A percentile compares a stretch with the other conserved stretches of the same genome.
These are phyloP conservation scores for Elongisporangium undulatum DNA, from an alignment of 352 stramenopile species.

Conservation along the genomic window DNA sequence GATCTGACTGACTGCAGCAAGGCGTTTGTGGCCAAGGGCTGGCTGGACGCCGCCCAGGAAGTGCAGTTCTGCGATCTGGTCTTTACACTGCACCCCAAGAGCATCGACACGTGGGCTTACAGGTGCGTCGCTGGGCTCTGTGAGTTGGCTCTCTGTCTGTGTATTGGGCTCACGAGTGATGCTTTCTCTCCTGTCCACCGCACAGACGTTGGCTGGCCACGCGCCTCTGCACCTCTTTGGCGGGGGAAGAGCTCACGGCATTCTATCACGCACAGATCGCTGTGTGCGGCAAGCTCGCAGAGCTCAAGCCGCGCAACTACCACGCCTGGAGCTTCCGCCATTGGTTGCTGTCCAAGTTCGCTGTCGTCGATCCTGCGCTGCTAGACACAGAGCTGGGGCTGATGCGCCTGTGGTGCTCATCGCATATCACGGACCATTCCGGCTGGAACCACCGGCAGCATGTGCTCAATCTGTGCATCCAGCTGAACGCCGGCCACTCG, in stretches of 20 bases:
- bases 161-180: not conserved
- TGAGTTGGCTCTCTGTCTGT: not conserved
- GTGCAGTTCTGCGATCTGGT: constrained; percentile 68
- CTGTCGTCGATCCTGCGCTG: constrained; percentile 3
- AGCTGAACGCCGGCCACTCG: constrained; percentile 3
- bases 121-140: constrained; percentile 22
- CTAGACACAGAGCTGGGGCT: constrained; percentile 34
- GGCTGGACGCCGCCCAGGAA: constrained; percentile 35
- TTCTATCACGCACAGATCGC: constrained; percentile 55
- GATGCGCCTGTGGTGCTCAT: constrained; percentile 59
- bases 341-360: constrained; percentile 54
- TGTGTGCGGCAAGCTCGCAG: constrained; percentile 43
- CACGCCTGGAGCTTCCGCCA: constrained; percentile 84
- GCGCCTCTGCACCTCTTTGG: constrained; percentile 17
- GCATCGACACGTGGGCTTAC: constrained; percentile 85
- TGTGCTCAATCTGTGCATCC: constrained; percentile 27
- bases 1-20: constrained; percentile 31
- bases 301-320: constrained; percentile 75
- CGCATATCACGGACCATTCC: constrained; percentile 71
- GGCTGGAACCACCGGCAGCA: constrained; percentile 80
- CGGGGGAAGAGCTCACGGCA: constrained; percentile 10
- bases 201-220: constrained; percentile 49
- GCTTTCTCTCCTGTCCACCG: constrained; percentile 1
- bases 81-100: constrained; percentile 78
- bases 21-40: constrained; percentile 34